Base-by-base conservation (phyloP, 2,329 filamentous ascomycete genomes). In the Colletotrichum higginsianum region DNA sequence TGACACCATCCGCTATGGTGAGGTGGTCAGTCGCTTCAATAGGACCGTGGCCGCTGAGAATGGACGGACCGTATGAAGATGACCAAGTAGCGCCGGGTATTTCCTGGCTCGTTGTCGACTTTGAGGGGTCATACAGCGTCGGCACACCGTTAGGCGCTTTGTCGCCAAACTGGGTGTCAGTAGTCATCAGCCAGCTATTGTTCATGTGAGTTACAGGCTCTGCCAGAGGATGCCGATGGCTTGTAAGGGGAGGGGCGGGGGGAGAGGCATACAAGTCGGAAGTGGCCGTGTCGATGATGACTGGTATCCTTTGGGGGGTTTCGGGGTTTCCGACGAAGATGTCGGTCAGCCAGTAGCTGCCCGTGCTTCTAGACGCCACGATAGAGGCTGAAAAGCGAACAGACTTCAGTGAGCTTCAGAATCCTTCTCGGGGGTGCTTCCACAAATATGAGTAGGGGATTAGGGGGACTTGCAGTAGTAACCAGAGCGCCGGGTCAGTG, bases 71-170 rank as follows among this genome's bases (percentile, higher is more conserved):
- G 73, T 88, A 88, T 50, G 82, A 74, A 49, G 88, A 85, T 52
- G 80, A 77, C 87, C 87, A 90, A n/a, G 80, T 80, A 30, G 84
- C 83, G 50, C 83, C 83, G 2, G 79, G 74, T 46, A 89, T 76
- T 23, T 79, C 76, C 3, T 76, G 72, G 8, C 87, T 80, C 0
- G 86, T 86, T 4, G 77, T 79, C 4, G 87, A 89, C 21, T 82
- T 79, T 26, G 82, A 82, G 26, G 86, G 85, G 49, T 81, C 76
- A 76, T 86, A 90, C 35, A 84, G 76, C 58, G 79, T 76, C 35
- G 83, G 89, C 9, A 79, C 78, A 38, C 86, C 84, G 61, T 89
- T 61, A 11, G 46, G 47, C 18, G 58, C 66, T 3, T 23, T 21
- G 26, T 60, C 42, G 5, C 50, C 57, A 53, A 69, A 72, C 2